These are phyloP conservation scores for Nakazawaea wyomingensis DNA, from an alignment of 805 yeast genomes.

Conservation along the genomic window DNA sequence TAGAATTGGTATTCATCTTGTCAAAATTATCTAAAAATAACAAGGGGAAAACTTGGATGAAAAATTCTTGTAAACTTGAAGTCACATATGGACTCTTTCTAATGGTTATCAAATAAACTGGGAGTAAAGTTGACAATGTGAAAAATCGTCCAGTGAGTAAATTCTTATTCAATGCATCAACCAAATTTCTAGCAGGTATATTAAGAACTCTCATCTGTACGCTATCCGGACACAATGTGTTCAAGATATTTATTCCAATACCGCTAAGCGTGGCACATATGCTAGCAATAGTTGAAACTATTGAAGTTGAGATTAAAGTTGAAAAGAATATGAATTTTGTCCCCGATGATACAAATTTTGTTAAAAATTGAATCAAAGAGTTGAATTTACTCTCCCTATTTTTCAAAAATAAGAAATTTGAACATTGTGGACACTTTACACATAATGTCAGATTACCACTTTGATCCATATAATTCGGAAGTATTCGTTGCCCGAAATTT, in stretches of 20 bases:
- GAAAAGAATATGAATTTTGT: slow-evolving; percentile 17
- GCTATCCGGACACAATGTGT: slow-evolving; percentile 25
- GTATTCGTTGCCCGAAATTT: neutral
- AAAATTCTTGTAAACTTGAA: slow-evolving; percentile 14
- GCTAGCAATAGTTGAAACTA: slow-evolving; percentile 21
- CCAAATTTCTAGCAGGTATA: slow-evolving; percentile 15
- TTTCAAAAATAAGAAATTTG: slow-evolving; percentile 24
- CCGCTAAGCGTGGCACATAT: slow-evolving; percentile 18
- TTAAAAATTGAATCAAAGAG: slow-evolving; percentile 15
- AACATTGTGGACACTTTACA: slow-evolving; percentile 35
- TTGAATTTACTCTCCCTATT: slow-evolving; percentile 17
- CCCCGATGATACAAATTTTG: slow-evolving; percentile 15
- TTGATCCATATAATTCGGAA: neutral
- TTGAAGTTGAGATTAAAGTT: slow-evolving; percentile 17
- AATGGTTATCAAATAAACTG: slow-evolving; percentile 23
- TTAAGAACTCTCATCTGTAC: slow-evolving; percentile 26
- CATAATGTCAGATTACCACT: slow-evolving; percentile 1
- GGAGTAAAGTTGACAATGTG: slow-evolving; percentile 23
- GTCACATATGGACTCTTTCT: slow-evolving; percentile 16
- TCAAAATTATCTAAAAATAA: slow-evolving; percentile 14
- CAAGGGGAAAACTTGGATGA: slow-evolving; percentile 20
- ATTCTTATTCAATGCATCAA: slow-evolving; percentile 18
- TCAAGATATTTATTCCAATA: slow-evolving; percentile 25
- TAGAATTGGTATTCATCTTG: neutral
- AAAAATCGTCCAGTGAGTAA: slow-evolving; percentile 20